phyloP scores from a whole-genome alignment of 164 flowering plant species.

The Umbilicus rupestris region DNA sequence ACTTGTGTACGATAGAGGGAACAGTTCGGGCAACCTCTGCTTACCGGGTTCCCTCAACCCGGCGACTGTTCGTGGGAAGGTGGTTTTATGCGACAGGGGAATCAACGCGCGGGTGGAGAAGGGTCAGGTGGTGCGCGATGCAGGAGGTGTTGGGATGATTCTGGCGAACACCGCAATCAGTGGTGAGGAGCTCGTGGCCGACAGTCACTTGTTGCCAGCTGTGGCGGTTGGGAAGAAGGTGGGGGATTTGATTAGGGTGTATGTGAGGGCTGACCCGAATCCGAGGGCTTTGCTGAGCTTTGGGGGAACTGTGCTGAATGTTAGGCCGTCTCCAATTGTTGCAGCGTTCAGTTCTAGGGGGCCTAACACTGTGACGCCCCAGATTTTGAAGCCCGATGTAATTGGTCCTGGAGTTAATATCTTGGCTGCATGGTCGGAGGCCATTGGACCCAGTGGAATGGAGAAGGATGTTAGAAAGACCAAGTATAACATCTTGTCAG shows the following conservation, averaged over 20 bases:
- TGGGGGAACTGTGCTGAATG: slow-evolving; percentile 66
- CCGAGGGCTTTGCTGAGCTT: slow-evolving; percentile 68
- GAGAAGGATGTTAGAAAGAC: slow-evolving; percentile 46
- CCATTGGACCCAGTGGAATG: slow-evolving; percentile 57
- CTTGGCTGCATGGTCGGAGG: slow-evolving; percentile 73
- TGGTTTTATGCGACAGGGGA: slow-evolving; percentile 80
- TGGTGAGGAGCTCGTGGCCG: slow-evolving; percentile 89
- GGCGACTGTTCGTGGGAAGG: slow-evolving; percentile 45
- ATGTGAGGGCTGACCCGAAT: slow-evolving; percentile 25
- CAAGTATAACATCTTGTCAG: slow-evolving; percentile 77
- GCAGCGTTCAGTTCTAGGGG: slow-evolving; percentile 91
- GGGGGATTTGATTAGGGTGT: slow-evolving; percentile 50
- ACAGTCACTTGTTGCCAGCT: slow-evolving; percentile 74
- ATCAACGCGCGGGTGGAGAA: slow-evolving; percentile 77
- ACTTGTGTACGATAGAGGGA: slow-evolving; percentile 37
- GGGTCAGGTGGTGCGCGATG: slow-evolving; percentile 60
- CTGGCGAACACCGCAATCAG: slow-evolving; percentile 67
- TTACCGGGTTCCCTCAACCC: slow-evolving; percentile 63
- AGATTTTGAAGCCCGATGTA: slow-evolving; percentile 83
- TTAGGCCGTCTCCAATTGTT: slow-evolving; percentile 75
- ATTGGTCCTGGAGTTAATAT: slow-evolving; percentile 93
- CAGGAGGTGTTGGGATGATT: slow-evolving; percentile 86
- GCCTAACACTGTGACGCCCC: slow-evolving; percentile 55
- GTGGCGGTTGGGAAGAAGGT: slow-evolving; percentile 61
- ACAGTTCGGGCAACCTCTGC: slow-evolving; percentile 39